Evolutionary conservation across 345 rosid genomes (phyloP).

Genomic region (Garcia nutans): DNA sequence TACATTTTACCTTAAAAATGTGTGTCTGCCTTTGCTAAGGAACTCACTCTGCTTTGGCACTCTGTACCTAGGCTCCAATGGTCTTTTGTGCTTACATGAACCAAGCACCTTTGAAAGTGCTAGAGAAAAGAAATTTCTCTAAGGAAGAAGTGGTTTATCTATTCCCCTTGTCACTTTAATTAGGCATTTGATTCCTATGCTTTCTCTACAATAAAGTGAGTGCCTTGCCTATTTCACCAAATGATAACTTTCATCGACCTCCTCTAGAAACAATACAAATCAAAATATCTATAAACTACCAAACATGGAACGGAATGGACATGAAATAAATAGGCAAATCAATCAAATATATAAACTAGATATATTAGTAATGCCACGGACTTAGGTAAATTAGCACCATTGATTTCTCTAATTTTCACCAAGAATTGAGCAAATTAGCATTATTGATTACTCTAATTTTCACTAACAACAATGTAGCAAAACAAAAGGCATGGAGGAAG

Average conservation of each 20-base stretch:
- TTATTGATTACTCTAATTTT: background rate
- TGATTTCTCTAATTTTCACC: background rate
- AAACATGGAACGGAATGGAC: background rate
- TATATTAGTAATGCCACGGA: background rate
- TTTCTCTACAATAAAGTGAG: background rate
- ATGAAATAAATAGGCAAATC: background rate
- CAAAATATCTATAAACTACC: no score
- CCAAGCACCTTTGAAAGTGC: background rate
- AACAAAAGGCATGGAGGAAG: background rate
- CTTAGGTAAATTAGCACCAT: background rate
- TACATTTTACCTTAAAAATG: no score
- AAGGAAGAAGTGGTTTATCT: background rate
- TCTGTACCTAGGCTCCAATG: background rate
- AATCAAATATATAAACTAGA: background rate
- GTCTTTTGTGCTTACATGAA: background rate
- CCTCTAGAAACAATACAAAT: background rate
- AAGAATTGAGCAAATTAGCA: background rate
- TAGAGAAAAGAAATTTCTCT: background rate
- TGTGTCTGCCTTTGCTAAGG: background rate
- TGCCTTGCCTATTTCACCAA: background rate
- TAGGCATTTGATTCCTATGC: background rate
- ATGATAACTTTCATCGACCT: no score
- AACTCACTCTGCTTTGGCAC: background rate
- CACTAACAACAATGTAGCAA: slow-evolving; percentile 6
- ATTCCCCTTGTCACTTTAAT: background rate